A percentile compares a stretch with the other conserved stretches of the same genome.
phyloP scores from a whole-genome alignment of 2,329 filamentous ascomycete genomes.

The Colletotrichum higginsianum region DNA sequence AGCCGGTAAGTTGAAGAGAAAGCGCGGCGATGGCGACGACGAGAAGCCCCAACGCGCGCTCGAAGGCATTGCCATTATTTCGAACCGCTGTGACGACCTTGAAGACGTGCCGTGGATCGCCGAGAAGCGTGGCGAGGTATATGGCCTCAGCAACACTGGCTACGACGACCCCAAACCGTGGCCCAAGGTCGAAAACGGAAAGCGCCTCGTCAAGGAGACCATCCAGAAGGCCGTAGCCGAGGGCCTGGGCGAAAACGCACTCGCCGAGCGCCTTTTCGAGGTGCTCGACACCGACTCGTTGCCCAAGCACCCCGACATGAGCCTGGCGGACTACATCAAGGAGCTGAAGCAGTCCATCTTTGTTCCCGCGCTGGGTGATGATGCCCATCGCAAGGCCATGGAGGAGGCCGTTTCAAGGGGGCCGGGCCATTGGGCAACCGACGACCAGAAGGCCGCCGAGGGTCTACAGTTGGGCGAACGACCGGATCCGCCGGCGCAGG shows the following conservation, averaged over 20 bases:
- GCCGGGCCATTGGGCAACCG: slow-evolving; percentile 55
- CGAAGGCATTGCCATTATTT: slow-evolving; percentile 72
- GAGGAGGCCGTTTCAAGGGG: slow-evolving; percentile 57
- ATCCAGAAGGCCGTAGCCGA: slow-evolving; percentile 58
- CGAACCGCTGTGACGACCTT: slow-evolving; percentile 69
- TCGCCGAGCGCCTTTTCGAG: slow-evolving; percentile 67
- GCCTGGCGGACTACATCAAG: slow-evolving; percentile 68
- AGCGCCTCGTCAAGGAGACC: slow-evolving; percentile 59
- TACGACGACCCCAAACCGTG: slow-evolving; percentile 69
- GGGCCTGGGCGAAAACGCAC: slow-evolving; percentile 59
- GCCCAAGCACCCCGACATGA: slow-evolving; percentile 57
- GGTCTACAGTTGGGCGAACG: slow-evolving; percentile 49
- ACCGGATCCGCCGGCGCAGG: slow-evolving; percentile 48
- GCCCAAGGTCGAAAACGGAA: slow-evolving; percentile 73
- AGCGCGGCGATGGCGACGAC: slow-evolving; percentile 31
- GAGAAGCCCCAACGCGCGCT: slow-evolving; percentile 45
- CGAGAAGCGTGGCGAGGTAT: slow-evolving; percentile 64
- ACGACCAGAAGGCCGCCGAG: slow-evolving; percentile 54
- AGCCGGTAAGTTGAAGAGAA: slow-evolving; percentile 70
- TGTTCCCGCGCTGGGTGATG: slow-evolving; percentile 70
- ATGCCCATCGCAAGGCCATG: slow-evolving; percentile 62
- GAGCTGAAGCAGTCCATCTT: slow-evolving; percentile 73
- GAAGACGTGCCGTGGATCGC: slow-evolving; percentile 72
- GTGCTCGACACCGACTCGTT: slow-evolving; percentile 72
- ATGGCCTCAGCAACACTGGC: slow-evolving; percentile 75